A percentile compares a stretch with the other conserved stretches of the same genome.
These are phyloP conservation scores for Bisporella sp. DNA, from an alignment of 2,329 filamentous ascomycete species.

Conservation along the genomic window DNA sequence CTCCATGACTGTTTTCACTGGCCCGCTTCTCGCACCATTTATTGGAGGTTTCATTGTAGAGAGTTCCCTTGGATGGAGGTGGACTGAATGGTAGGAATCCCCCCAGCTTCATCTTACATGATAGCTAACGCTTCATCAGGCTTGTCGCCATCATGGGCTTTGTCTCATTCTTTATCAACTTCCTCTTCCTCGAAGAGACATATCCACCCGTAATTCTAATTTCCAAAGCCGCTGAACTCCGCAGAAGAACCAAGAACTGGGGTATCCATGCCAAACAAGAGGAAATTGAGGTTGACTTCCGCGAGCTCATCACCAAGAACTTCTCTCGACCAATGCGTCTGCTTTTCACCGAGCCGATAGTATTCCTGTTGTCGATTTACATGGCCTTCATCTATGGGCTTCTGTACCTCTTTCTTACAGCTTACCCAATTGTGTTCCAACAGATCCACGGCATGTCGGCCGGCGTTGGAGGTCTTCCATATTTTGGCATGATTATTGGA, in stretches of 20 bases:
- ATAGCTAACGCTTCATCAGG: slow-evolving; percentile 7
- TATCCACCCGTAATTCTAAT: slow-evolving; percentile 63
- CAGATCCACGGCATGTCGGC: slow-evolving; percentile 61
- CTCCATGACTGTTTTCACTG: slow-evolving; percentile 57
- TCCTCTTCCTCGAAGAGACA: slow-evolving; percentile 61
- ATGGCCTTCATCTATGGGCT: slow-evolving; percentile 72
- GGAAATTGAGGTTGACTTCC: slow-evolving; percentile 61
- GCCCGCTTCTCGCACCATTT: slow-evolving; percentile 60
- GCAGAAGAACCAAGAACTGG: slow-evolving; percentile 60
- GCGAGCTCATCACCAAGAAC: slow-evolving; percentile 53
- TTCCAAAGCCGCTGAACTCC: slow-evolving; percentile 52
- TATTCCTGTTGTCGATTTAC: slow-evolving; percentile 61
- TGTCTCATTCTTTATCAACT: slow-evolving; percentile 48
- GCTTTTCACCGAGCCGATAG: slow-evolving; percentile 63
- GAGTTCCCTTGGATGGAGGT: slow-evolving; percentile 62
- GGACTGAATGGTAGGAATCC: slow-evolving; percentile 52
- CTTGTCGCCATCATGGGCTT: slow-evolving; percentile 57
- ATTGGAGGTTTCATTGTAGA: slow-evolving; percentile 61
- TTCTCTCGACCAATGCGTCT: slow-evolving; percentile 32
- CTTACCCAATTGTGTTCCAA: slow-evolving; percentile 76
- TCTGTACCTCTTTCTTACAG: slow-evolving; percentile 79
- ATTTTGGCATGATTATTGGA: slow-evolving; percentile 77
- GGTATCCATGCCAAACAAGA: slow-evolving; percentile 66
- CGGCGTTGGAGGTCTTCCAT: slow-evolving; percentile 70
- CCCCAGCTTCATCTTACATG: background rate